These are phyloP conservation scores for Nitzschia palea DNA, from an alignment of 108 stramenopile species.

Conservation along the genomic window DNA sequence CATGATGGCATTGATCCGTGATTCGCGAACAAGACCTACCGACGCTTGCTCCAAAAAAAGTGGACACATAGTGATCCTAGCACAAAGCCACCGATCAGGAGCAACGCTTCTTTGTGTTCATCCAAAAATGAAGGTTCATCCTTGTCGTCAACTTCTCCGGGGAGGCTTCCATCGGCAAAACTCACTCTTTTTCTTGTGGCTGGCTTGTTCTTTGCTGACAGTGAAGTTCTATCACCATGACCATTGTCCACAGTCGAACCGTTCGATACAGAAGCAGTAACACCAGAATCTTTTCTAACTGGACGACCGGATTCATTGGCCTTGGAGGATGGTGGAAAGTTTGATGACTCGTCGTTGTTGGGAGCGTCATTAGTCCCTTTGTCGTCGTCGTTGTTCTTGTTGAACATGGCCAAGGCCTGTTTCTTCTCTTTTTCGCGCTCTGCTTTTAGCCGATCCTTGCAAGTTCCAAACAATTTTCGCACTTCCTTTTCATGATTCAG, in stretches of 20 bases:
- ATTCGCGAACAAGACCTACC: neutral
- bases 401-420: slow-evolving; percentile 78
- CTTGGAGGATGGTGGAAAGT: neutral
- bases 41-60: neutral
- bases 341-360: neutral
- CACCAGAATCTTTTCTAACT: neutral
- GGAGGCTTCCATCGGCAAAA: slow-evolving; percentile 15
- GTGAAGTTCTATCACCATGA: neutral
- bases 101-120: slow-evolving; percentile 34
- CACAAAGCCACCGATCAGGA: slow-evolving; percentile 15
- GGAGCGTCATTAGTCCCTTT: neutral
- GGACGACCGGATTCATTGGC: neutral
- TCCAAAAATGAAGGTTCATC: slow-evolving; percentile 17
- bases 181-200: slow-evolving; percentile 7
- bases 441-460: slow-evolving; percentile 30
- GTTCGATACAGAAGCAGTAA: neutral
- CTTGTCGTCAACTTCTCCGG: slow-evolving; percentile 16
- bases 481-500: slow-evolving; percentile 62
- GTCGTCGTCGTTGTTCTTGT: neutral
- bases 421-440: slow-evolving; percentile 67
- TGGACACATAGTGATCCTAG: slow-evolving; percentile 23
- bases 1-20: neutral
- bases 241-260: neutral
- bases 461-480: slow-evolving; percentile 37
- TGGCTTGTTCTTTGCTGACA: neutral